These are phyloP conservation scores for Russula olivacea DNA, from an alignment of 768 basidiomycete species.

Conservation along the genomic window DNA sequence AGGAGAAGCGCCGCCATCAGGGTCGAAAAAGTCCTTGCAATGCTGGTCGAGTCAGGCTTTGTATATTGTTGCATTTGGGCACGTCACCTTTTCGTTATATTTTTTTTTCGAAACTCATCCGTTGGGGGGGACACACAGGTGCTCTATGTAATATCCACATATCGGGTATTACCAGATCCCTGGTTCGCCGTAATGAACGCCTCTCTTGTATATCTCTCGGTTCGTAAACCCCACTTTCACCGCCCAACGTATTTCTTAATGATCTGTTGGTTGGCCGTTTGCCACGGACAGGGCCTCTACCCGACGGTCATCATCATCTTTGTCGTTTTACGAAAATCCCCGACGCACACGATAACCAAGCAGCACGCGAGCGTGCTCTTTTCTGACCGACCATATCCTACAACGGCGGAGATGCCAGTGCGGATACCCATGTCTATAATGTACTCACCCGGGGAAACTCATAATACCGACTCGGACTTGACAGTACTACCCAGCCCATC, in stretches of 20 bases:
- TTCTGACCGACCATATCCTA: neutral
- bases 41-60: conserved; percentile 19
- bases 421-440: neutral
- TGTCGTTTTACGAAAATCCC: conserved; percentile 13
- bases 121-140: neutral
- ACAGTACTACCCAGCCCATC: neutral
- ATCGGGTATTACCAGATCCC: conserved; percentile 2
- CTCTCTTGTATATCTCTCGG: conserved; percentile 9
- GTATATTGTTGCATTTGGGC: conserved; percentile 16
- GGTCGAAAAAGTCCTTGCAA: conserved; percentile 6
- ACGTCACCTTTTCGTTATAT: neutral
- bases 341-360: conserved; percentile 5
- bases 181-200: conserved; percentile 16
- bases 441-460: neutral
- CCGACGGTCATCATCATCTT: conserved; percentile 14
- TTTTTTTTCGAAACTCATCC: neutral
- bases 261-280: neutral
- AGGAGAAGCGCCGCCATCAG: neutral
- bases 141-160: conserved; percentile 12
- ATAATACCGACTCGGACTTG: neutral
- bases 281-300: conserved; percentile 9
- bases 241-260: neutral
- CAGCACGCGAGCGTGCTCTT: neutral
- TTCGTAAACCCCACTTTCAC: neutral
- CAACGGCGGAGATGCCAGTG: conserved; percentile 2